A percentile compares a stretch with the other conserved stretches of the same genome.
Evolutionary conservation across 2,329 filamentous ascomycete species (phyloP).

Genomic region (Tolypocladium sp.): DNA sequence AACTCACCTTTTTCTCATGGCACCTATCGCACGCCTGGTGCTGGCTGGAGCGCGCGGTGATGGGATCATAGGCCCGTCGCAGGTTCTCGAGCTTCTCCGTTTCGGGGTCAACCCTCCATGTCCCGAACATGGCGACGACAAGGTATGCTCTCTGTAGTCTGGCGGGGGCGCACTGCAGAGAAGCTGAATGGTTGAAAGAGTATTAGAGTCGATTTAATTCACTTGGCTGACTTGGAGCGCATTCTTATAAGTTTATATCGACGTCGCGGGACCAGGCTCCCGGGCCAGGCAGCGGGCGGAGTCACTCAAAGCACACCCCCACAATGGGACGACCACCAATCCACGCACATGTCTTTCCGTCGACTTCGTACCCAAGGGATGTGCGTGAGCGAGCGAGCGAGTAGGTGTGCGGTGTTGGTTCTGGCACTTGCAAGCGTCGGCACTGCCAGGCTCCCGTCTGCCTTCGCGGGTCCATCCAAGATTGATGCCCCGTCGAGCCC

Average conservation of each 20-base stretch:
- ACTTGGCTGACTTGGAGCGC: background rate
- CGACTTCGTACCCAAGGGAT: background rate
- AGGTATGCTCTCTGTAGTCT: background rate
- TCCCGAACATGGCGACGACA: slow-evolving; percentile 21
- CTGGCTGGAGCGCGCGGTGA: slow-evolving; percentile 26
- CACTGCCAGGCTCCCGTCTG: background rate
- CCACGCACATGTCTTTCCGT: background rate
- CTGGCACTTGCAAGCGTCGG: background rate
- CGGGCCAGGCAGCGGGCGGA: slow-evolving; percentile 2
- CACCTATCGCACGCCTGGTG: slow-evolving; percentile 29
- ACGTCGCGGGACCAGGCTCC: background rate
- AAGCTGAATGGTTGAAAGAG: background rate
- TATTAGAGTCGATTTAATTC: background rate
- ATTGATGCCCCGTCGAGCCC: background rate
- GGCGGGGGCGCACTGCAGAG: background rate
- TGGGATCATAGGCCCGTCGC: slow-evolving; percentile 24
- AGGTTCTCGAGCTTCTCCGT: slow-evolving; percentile 27
- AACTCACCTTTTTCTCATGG: slow-evolving; percentile 27
- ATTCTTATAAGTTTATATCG: background rate
- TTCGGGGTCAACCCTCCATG: slow-evolving; percentile 29
- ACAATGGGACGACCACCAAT: background rate
- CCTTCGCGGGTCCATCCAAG: background rate
- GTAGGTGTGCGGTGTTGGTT: background rate
- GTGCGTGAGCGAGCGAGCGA: background rate
- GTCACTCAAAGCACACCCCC: background rate